Percentiles rank a stretch among this genome's conserved stretches.
phyloP scores from a whole-genome alignment of 2,329 filamentous ascomycete genomes.

The Neobulgaria alba region DNA sequence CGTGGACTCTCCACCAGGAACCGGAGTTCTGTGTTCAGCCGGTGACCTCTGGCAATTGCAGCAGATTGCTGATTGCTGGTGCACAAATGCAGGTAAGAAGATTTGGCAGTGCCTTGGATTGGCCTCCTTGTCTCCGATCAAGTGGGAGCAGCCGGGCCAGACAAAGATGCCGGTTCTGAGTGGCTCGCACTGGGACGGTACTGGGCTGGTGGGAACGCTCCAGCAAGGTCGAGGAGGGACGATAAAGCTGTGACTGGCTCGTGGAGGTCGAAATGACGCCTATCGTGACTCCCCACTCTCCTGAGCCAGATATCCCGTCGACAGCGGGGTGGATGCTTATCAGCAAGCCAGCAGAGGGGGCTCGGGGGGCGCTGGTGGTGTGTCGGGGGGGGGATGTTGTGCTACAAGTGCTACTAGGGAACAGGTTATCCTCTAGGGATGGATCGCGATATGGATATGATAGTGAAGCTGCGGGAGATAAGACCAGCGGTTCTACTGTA shows the following conservation, averaged over 20 bases:
- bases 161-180: conserved; percentile 1
- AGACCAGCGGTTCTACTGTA: no score
- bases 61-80: conserved; percentile 9
- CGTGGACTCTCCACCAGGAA: conserved; percentile 15
- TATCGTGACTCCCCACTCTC: conserved; percentile 19
- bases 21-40: conserved; percentile 20
- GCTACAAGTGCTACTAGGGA: conserved; percentile 5
- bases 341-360: conserved; percentile 1
- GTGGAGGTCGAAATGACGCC: conserved; percentile 9
- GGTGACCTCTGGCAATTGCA: conserved; percentile 20
- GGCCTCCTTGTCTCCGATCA: conserved; percentile 22
- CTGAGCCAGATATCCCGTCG: not conserved
- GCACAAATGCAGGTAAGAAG: conserved; percentile 17
- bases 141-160: conserved; percentile 16
- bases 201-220: conserved; percentile 12
- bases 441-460: no score
- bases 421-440: not conserved
- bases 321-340: conserved; percentile 7
- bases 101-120: conserved; percentile 13
- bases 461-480: not conserved
- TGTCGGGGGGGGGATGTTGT: not conserved
- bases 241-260: conserved; percentile 16
- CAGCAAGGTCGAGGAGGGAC: conserved; percentile 6
- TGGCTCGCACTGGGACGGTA: conserved; percentile 3
- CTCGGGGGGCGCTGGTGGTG: conserved; percentile 1